A percentile compares a stretch with the other conserved stretches of the same genome.
Evolutionary conservation across 2,329 filamentous ascomycete species (phyloP).

Genomic region (Daldinia sp.): DNA sequence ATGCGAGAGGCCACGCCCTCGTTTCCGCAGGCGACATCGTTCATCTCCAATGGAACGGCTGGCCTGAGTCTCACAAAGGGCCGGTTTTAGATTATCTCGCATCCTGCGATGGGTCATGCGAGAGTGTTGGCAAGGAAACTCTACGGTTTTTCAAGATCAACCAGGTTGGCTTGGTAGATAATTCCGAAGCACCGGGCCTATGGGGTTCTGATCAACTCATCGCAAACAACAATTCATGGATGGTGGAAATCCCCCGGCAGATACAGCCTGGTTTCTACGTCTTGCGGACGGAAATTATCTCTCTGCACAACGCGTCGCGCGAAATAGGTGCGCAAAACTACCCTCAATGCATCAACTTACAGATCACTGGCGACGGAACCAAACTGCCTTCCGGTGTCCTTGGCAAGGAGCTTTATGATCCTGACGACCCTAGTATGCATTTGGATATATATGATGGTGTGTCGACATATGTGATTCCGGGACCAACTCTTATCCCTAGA

Average conservation of each 20-base stretch:
- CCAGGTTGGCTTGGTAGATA: constrained; percentile 45
- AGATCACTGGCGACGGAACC: constrained; percentile 58
- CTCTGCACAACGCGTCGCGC: constrained; percentile 55
- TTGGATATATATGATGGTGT: constrained; percentile 40
- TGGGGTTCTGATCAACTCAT: constrained; percentile 55
- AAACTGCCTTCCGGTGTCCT: constrained; percentile 34
- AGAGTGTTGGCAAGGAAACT: constrained; percentile 46
- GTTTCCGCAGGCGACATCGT: constrained; percentile 50
- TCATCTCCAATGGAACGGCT: constrained; percentile 51
- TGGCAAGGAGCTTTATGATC: constrained; percentile 40
- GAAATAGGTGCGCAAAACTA: constrained; percentile 59
- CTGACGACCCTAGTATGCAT: constrained; percentile 39
- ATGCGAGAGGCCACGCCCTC: constrained; percentile 46
- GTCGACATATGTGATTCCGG: constrained; percentile 41
- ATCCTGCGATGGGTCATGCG: constrained; percentile 49
- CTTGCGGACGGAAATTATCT: constrained; percentile 61
- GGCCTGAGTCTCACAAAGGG: constrained; percentile 51
- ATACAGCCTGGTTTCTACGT: constrained; percentile 60
- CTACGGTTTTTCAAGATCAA: constrained; percentile 51
- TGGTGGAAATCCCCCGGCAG: constrained; percentile 54
- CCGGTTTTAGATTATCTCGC: constrained; percentile 53
- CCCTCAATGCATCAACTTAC: constrained; percentile 66
- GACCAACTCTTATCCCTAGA: constrained; percentile 37
- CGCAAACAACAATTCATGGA: constrained; percentile 59
- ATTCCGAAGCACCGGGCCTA: constrained; percentile 41